These are phyloP conservation scores for Mortierella sp. DNA, from an alignment of 371 early-diverging fungal species.

Conservation along the genomic window DNA sequence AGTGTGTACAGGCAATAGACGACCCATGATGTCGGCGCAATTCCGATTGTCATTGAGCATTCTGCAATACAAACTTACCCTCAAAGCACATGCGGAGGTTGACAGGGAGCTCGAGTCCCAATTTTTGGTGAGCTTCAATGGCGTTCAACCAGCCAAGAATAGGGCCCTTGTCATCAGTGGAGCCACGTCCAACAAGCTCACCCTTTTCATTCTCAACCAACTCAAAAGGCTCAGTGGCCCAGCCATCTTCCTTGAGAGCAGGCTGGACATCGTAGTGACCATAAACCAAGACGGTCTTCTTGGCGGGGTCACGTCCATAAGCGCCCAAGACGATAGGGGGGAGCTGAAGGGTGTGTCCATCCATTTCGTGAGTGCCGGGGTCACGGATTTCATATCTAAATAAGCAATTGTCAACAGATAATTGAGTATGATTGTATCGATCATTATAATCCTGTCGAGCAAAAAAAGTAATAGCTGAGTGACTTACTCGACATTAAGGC, in stretches of 20 bases:
- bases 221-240: slow-evolving; percentile 93
- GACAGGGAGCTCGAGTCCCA: slow-evolving; percentile 92
- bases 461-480: background rate
- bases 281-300: slow-evolving; percentile 97
- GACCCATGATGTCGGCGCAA: background rate
- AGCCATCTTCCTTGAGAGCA: slow-evolving; percentile 95
- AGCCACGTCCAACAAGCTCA: slow-evolving; percentile 92
- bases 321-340: slow-evolving; percentile 95
- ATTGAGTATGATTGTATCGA: background rate
- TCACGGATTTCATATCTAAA: slow-evolving; percentile 70
- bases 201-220: slow-evolving; percentile 88
- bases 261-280: slow-evolving; percentile 98
- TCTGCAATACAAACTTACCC: slow-evolving; percentile 79
- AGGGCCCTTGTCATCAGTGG: slow-evolving; percentile 97
- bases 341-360: slow-evolving; percentile 81
- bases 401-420: background rate
- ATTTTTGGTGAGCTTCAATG: slow-evolving; percentile 91
- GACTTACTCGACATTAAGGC: slow-evolving; percentile 76
- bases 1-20: background rate
- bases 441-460: background rate
- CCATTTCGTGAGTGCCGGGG: slow-evolving; percentile 88
- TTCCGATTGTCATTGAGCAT: background rate
- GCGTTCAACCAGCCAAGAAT: slow-evolving; percentile 95
- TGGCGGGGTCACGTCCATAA: slow-evolving; percentile 89
- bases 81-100: slow-evolving; percentile 97